These are phyloP conservation scores for Hymenochaete sp. DNA, from an alignment of 1,284 basidiomycete genomes.

Conservation along the genomic window DNA sequence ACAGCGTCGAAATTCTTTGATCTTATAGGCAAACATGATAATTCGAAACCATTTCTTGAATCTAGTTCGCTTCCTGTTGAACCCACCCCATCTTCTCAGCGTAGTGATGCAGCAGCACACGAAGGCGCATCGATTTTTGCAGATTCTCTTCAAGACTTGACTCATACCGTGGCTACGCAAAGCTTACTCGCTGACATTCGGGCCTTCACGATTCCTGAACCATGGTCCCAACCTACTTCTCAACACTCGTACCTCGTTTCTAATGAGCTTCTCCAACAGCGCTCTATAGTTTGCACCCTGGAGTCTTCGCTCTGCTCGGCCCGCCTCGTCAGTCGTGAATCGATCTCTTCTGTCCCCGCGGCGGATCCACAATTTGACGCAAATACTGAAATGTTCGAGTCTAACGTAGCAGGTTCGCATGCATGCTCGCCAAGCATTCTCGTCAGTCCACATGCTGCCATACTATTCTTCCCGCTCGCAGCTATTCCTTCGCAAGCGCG, in stretches of 20 bases:
- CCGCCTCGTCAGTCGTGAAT: constrained; percentile 52
- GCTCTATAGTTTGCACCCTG: constrained; percentile 44
- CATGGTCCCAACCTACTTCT: constrained; percentile 27
- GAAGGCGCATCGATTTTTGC: too few relatives aligned
- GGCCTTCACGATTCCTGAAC: constrained; percentile 38
- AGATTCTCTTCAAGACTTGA: not conserved
- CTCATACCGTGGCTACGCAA: constrained; percentile 25
- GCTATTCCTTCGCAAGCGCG: constrained; percentile 44
- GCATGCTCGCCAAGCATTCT: constrained; percentile 21
- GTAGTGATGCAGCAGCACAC: not conserved
- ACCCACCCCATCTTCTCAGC: not conserved
- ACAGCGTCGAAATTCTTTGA: constrained; percentile 3
- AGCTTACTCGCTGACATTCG: constrained; percentile 38
- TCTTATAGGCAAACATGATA: constrained; percentile 1
- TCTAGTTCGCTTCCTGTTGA: not conserved
- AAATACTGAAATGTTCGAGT: constrained; percentile 42
- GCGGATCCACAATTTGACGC: constrained; percentile 39
- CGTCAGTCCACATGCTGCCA: constrained; percentile 33
- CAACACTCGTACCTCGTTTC: constrained; percentile 62
- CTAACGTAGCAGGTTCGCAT: constrained; percentile 31
- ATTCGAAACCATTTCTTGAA: too few relatives aligned
- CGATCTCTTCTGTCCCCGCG: constrained; percentile 27
- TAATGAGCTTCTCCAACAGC: constrained; percentile 57
- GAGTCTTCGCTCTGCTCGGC: constrained; percentile 36
- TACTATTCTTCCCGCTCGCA: constrained; percentile 48